Evolutionary conservation across 1,139 yeast species (phyloP), one percentile per base, ranked within the genome.

Genomic region (Protomyces inouyei): DNA sequence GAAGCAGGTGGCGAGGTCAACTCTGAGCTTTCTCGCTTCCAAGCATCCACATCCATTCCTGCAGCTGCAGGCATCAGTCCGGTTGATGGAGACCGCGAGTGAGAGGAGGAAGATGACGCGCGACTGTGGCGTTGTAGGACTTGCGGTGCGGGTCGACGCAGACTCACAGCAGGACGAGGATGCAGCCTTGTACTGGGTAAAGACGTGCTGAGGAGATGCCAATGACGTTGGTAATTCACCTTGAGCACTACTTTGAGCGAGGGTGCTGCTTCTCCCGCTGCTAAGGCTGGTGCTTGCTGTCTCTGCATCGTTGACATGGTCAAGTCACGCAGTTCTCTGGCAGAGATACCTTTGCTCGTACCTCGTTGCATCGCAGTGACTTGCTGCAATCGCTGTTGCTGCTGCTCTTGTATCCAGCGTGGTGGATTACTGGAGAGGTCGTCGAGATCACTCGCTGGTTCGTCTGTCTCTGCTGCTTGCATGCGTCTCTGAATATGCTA

Each of bases 1-100:
- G 48, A 43, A 16, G 48, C 48, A n/a, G 48, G 48, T 43, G 48
- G 48, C 48, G 48, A 43, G 23, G 48, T n/a, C 48, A 43, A 18
- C 14, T 43, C 48, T 43, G 48, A 43, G 23, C 48, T 43, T 18
- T 43, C 48, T 5, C 48, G 48, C 23, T 43, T 43, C 23, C 14
- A n/a, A 1, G 14, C 16, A n/a, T n/a, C 43, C 43, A 37, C 43
- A 1, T 37, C 43, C 9, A 14, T 4, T 37, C 16, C 43, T 14
- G 43, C 43, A n/a, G 16, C 43, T 14, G 16, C 9, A 4, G 16
- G 5, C 9, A 4, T 3, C 16, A 14, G 5, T 37, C 9, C 16
- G 43, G 16, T 37, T 5, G 43, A 37, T 1, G 43, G 21, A 21
- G 21, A n/a, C 14, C 25, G 25, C 9, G 21, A 6, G 48, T 16